Base-by-base conservation (phyloP, 768 basidiomycete species). In the Pleurotus tuoliensis region DNA sequence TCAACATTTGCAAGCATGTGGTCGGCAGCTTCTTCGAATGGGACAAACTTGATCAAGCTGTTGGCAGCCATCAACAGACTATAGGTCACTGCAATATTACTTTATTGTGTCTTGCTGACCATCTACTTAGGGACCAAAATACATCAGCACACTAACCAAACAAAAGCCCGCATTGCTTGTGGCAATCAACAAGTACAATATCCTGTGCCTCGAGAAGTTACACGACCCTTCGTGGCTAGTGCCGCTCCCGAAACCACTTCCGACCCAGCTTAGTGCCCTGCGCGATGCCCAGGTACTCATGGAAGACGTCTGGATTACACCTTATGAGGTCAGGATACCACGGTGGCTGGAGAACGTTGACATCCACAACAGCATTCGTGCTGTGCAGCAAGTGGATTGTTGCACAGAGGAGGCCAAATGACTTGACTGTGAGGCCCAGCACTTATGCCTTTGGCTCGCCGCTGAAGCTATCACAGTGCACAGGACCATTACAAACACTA, bases 301-400 rank as follows among this genome's bases (percentile, higher is more conserved):
- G 67, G 66, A 75, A 34, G 74, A 76, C 47, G 63, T 75, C 0
- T 76, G 72, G 73, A 71, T 74, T 4, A 60, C 54, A 0, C 64
- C 62, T 0, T 34, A 8, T 2, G 30, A 34, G 0, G 56, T 18
- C 2, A 44, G 56, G 6, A 46, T 62, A 0, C 71, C 66, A 7
- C 50, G 50, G 7, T 77, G 76, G 74, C 63, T 75, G 0, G 61
- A 68, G 7, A 70, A 77, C 47, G 16, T 44, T 1, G 59, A 66
- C 4, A 63, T 73, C 1, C 67, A 63, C 30, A 56, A 57, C 1
- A 56, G 59, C 5, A 57, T 60, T 30, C 45, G 56, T 3, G 59
- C 59, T 7, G 50, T 73, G 61, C 64, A 71, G 3, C 65, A 62
- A 46, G 6, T 47, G 0, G 64, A 72, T 34, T 60, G 63, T 5